These are phyloP conservation scores for Cryptosporidium viatorum DNA, from an alignment of 169 alveolate genomes.

Conservation along the genomic window DNA sequence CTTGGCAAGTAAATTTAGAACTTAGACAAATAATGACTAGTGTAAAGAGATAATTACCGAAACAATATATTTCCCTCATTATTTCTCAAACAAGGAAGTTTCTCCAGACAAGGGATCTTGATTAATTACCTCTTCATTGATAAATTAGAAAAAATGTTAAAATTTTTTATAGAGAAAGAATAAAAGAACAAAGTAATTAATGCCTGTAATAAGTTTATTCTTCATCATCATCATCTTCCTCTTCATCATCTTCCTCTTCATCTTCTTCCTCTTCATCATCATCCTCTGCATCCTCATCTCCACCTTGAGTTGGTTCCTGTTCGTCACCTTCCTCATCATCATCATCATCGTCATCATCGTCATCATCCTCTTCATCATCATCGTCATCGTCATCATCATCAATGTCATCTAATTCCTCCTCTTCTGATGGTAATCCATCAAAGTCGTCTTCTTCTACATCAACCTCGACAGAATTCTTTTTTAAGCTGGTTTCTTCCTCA, in stretches of 20 bases:
- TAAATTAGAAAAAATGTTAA: background rate
- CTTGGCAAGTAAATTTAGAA: background rate
- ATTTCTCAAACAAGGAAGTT: background rate
- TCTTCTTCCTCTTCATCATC: slow-evolving; percentile 68
- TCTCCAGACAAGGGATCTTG: background rate
- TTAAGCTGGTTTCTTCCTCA: slow-evolving; percentile 50
- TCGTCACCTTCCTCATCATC: slow-evolving; percentile 72
- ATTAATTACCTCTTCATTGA: background rate
- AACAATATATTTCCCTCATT: background rate
- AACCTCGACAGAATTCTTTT: slow-evolving; percentile 46
- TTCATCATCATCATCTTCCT: slow-evolving; percentile 71
- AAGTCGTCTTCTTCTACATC: slow-evolving; percentile 65
- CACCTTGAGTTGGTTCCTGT: slow-evolving; percentile 69
- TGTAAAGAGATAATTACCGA: background rate
- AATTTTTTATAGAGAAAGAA: background rate
- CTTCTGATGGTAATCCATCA: slow-evolving; percentile 73
- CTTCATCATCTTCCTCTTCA: slow-evolving; percentile 59
- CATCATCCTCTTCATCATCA: slow-evolving; percentile 51
- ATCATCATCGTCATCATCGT: slow-evolving; percentile 59
- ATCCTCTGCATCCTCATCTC: slow-evolving; percentile 60
- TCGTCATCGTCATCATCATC: slow-evolving; percentile 73
- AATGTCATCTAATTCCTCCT: slow-evolving; percentile 63
- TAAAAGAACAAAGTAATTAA: background rate
- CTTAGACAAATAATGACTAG: background rate
- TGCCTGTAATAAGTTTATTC: background rate